Base-by-base conservation (phyloP, 2,329 filamentous ascomycete species). In the Stylonectria norvegica region DNA sequence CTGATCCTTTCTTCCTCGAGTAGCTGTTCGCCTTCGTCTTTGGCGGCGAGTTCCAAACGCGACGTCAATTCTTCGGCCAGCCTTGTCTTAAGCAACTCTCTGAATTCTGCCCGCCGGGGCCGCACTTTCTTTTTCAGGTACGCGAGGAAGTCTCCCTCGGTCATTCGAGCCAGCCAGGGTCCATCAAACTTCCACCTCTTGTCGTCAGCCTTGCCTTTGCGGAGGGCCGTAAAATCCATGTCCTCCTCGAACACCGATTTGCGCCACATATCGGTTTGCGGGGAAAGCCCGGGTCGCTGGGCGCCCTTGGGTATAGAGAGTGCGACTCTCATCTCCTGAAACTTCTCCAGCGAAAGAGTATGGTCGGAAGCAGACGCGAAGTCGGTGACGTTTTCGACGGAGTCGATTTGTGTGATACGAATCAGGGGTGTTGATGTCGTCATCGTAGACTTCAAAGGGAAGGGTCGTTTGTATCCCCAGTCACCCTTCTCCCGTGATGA, bases 391-490 rank as follows among this genome's bases (percentile, higher is more conserved):
- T 89, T 85, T 66, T 96, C 89, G 53, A 82, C 78, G 2, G 88
- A 86, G 69, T 97, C 91, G 49, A 95, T 76, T 45, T 85, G 77
- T 56, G 81, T 82, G 52, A 97, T 69, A 49, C 87, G 80, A 38
- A 95, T 77, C 35, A 86, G 72, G 8, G 89, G 86, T n/a, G 81
- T 83, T 5, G 83, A 80, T 5, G 81, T 81, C 38, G 79, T 79
- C 15, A 81, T 78, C 5, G 88, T 90, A 3, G 85, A 82, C 61
- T 84, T 84, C 7, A 84, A 68, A 2, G 91, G 91, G 5, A 97
- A 72, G 1, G 89, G 75, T 40, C 91, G 76, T 70, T 97, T 97
- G 55, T 96, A 71, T 11, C 91, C 91, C 90, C 91, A 97, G 59
- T 97, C 91, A 23, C 91, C 91, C 58, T 79, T 79, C 28, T 74